Conservation (phyloP, 2,329 filamentous ascomycete genomes). For the Cytospora piceae region DNA sequence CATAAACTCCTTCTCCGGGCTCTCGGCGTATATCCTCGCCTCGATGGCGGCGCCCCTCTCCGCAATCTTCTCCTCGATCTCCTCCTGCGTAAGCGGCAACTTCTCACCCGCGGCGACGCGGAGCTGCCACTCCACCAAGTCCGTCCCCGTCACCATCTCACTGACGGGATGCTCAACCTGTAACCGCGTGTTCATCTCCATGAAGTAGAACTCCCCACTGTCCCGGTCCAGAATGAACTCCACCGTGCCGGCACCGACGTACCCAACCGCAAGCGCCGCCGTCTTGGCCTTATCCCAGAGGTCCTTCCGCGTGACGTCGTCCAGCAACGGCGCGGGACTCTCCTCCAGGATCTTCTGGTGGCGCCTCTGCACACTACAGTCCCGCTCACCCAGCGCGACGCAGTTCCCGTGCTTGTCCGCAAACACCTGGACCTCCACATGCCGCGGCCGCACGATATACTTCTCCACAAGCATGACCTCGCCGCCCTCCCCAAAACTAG, state of each 20-base stretch:
- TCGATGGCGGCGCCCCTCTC: conserved; percentile 87
- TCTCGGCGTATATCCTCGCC: conserved; percentile 95
- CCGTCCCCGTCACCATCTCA: conserved; percentile 68
- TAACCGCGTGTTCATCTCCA: conserved; percentile 84
- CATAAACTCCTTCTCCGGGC: conserved; percentile 87
- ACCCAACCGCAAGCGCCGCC: conserved; percentile 75
- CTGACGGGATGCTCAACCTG: conserved; percentile 97
- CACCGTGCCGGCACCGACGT: conserved; percentile 86
- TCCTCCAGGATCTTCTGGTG: conserved; percentile 94
- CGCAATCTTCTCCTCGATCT: conserved; percentile 76
- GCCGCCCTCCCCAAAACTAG: conserved; percentile 79
- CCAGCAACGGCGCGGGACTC: conserved; percentile 74
- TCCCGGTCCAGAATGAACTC: conserved; percentile 90
- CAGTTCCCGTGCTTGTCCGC: conserved; percentile 79
- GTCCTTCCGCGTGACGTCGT: conserved; percentile 60
- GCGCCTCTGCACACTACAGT: conserved; percentile 83
- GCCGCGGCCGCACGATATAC: conserved; percentile 77
- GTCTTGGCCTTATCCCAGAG: conserved; percentile 69
- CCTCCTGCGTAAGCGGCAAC: conserved; percentile 58
- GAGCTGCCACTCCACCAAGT: conserved; percentile 95
- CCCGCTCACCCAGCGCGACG: conserved; percentile 83
- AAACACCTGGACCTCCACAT: conserved; percentile 91
- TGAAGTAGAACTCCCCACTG: conserved; percentile 78
- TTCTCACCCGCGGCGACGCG: conserved; percentile 66
- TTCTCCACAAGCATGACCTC: conserved; percentile 84